These are phyloP conservation scores for Gaertneriomyces sp. DNA, from an alignment of 192 early-diverging fungal species.

Conservation along the genomic window DNA sequence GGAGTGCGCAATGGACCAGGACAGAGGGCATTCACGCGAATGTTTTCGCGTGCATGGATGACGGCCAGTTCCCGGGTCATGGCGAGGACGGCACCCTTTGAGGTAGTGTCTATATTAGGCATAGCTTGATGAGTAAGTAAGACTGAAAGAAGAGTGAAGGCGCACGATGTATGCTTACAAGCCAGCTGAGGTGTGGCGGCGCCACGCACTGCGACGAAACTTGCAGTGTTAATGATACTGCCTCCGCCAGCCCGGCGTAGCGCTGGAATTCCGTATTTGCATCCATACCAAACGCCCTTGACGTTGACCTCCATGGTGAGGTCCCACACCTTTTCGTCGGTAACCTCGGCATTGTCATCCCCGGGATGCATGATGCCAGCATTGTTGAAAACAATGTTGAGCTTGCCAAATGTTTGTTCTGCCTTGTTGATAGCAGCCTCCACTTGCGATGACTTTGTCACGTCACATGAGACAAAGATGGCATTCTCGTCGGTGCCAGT, in stretches of 20 bases:
- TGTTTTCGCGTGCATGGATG: constrained; percentile 82
- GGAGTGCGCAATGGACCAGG: constrained; percentile 78
- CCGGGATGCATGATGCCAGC: constrained; percentile 80
- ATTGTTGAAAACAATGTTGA: constrained; percentile 83
- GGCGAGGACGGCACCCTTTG: constrained; percentile 79
- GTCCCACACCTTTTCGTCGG: constrained; percentile 76
- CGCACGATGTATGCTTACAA: constrained; percentile 45
- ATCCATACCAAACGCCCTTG: constrained; percentile 87
- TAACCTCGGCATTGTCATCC: constrained; percentile 74
- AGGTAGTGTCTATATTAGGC: constrained; percentile 64
- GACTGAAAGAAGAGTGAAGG: not conserved
- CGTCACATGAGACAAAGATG: constrained; percentile 63
- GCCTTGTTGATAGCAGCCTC: constrained; percentile 62
- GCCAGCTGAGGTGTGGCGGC: constrained; percentile 82
- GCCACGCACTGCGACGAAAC: constrained; percentile 73
- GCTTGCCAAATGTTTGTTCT: constrained; percentile 67
- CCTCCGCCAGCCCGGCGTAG: constrained; percentile 71
- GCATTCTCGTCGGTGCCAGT: constrained; percentile 45
- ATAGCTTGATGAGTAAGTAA: not conserved
- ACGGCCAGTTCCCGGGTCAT: constrained; percentile 83
- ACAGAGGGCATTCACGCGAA: constrained; percentile 78
- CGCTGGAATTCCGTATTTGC: constrained; percentile 75
- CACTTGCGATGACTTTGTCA: constrained; percentile 69
- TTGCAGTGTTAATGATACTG: constrained; percentile 80
- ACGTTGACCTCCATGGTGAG: constrained; percentile 74